phyloP scores from a whole-genome alignment of 2,329 filamentous ascomycete genomes.

The Phialophora verrucosa region DNA sequence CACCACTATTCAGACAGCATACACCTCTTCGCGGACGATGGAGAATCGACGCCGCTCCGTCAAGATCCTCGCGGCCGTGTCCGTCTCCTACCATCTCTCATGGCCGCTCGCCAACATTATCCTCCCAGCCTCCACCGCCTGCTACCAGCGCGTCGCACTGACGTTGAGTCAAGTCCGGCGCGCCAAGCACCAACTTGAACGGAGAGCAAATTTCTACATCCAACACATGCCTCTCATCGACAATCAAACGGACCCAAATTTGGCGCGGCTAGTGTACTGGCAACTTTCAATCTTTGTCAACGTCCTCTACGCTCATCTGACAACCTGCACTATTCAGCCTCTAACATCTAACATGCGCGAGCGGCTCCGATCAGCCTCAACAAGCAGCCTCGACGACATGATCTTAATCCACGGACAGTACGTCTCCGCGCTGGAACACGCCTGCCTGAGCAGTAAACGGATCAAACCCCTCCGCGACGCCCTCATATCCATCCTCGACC shows the following conservation, averaged over 20 bases:
- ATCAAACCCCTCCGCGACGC: slow-evolving; percentile 73
- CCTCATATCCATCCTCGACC: slow-evolving; percentile 76
- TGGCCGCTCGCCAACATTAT: slow-evolving; percentile 75
- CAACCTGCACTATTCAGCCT: slow-evolving; percentile 71
- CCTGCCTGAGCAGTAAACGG: slow-evolving; percentile 72
- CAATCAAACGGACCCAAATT: slow-evolving; percentile 21
- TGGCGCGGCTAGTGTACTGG: slow-evolving; percentile 60
- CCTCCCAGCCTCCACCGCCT: slow-evolving; percentile 64
- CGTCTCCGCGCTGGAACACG: slow-evolving; percentile 66
- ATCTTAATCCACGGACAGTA: slow-evolving; percentile 70
- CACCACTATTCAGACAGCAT: slow-evolving; percentile 62
- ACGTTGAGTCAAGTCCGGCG: slow-evolving; percentile 79
- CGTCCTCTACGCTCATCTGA: slow-evolving; percentile 75
- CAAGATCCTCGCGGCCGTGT: slow-evolving; percentile 66
- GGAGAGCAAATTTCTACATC: slow-evolving; percentile 48
- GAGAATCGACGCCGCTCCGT: slow-evolving; percentile 64
- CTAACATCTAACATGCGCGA: slow-evolving; percentile 62
- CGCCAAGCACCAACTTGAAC: slow-evolving; percentile 70
- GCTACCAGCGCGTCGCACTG: slow-evolving; percentile 75
- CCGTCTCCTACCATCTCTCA: slow-evolving; percentile 69
- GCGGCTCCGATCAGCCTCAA: slow-evolving; percentile 57
- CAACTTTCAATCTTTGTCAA: slow-evolving; percentile 79
- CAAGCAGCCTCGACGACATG: slow-evolving; percentile 82
- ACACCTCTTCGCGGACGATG: slow-evolving; percentile 51
- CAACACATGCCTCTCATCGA: slow-evolving; percentile 43